Evolutionary conservation across 495 filamentous ascomycete species (phyloP).

Genomic region (Xylaria scruposa): DNA sequence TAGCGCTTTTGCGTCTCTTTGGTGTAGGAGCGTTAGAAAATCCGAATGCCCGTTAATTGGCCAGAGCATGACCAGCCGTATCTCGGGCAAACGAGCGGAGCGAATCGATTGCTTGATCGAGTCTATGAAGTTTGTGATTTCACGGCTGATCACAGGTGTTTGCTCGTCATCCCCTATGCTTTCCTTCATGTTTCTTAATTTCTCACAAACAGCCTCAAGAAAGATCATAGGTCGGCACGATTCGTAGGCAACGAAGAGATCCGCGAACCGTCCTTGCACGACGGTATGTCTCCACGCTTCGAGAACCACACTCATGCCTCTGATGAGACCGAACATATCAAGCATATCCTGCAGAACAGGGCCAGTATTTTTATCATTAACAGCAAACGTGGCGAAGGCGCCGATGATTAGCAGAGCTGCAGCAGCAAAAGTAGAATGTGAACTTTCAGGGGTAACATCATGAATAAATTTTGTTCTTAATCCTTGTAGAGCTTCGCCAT

Average conservation of each 20-base stretch:
- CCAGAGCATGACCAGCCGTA: constrained; percentile 1
- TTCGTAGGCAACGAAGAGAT: not conserved
- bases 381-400: constrained; percentile 1
- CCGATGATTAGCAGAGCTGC: not conserved
- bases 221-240: constrained; percentile 1
- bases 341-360: not conserved
- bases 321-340: constrained; percentile 5
- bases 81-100: not conserved
- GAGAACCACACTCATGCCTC: not conserved
- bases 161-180: not conserved
- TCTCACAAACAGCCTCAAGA: constrained; percentile 1
- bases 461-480: not conserved
- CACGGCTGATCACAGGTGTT: not conserved
- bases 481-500: not conserved
- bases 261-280: not conserved
- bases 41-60: not conserved
- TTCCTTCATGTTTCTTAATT: not conserved
- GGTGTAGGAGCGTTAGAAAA: not conserved
- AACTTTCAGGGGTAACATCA: not conserved
- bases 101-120: not conserved
- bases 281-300: not conserved
- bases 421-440: not conserved
- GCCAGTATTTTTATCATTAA: not conserved
- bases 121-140: not conserved
- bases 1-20: not conserved